These are phyloP conservation scores for Penicillium bialowiezense DNA, from an alignment of 495 filamentous ascomycete genomes.

Conservation along the genomic window DNA sequence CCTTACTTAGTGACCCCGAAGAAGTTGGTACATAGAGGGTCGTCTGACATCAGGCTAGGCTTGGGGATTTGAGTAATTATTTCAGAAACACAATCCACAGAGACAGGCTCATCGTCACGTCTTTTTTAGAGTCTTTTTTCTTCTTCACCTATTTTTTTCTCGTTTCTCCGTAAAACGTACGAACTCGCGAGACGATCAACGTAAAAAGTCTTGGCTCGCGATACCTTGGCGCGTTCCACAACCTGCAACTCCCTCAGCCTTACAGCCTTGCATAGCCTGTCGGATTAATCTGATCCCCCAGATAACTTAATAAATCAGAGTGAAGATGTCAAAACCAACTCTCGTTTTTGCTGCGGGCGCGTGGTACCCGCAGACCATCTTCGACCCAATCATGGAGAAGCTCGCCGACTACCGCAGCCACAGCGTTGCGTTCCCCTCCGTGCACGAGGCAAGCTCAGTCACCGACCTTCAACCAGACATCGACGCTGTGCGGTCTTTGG, in stretches of 20 bases:
- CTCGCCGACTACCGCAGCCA: conserved; percentile 24
- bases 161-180: too few relatives aligned
- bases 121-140: too few relatives aligned
- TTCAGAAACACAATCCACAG: too few relatives aligned
- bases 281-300: neutral
- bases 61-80: too few relatives aligned
- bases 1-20: conserved; percentile 27
- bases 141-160: too few relatives aligned
- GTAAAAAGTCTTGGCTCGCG: too few relatives aligned
- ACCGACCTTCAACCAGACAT: conserved; percentile 32
- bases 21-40: neutral
- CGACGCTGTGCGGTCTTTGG: conserved; percentile 20
- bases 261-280: neutral
- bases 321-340: conserved; percentile 27
- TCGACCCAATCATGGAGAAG: conserved; percentile 25
- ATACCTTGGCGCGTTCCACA: neutral
- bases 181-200: too few relatives aligned
- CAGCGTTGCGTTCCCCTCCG: conserved; percentile 31
- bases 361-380: conserved; percentile 34
- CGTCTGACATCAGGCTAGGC: neutral
- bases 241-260: neutral
- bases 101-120: too few relatives aligned
- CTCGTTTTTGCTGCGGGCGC: conserved; percentile 36
- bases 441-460: conserved; percentile 24
- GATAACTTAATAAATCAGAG: neutral